These are phyloP conservation scores for Epichloe gansuensis DNA, from an alignment of 2,329 filamentous ascomycete genomes.

Conservation along the genomic window DNA sequence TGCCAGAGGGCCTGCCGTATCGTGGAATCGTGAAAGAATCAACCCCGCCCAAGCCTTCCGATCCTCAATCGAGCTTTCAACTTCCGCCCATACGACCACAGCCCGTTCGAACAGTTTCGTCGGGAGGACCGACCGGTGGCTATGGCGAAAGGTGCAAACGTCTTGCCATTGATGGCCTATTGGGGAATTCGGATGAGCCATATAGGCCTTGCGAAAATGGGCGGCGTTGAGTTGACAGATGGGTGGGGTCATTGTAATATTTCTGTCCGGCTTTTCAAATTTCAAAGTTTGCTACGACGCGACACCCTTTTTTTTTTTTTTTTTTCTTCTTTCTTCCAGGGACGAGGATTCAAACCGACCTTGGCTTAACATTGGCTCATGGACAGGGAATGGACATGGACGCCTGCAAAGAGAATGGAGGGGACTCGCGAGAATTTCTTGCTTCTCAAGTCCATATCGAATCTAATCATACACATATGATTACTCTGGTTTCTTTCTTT, in stretches of 20 bases:
- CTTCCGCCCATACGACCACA: slow-evolving; percentile 36
- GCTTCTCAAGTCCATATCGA: too few species aligned
- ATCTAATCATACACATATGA: too few species aligned
- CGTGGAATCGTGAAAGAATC: neutral
- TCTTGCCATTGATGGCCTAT: slow-evolving; percentile 49
- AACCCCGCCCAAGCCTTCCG: neutral
- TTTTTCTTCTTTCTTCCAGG: too few species aligned
- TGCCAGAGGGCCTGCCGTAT: neutral
- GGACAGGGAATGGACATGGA: too few species aligned
- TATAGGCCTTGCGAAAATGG: slow-evolving; percentile 11
- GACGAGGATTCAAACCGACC: too few species aligned
- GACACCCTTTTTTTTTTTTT: too few species aligned
- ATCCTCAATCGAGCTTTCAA: slow-evolving; percentile 24
- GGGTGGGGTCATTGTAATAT: neutral
- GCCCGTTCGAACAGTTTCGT: slow-evolving; percentile 15
- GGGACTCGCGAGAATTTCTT: too few species aligned
- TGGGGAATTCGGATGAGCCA: slow-evolving; percentile 41
- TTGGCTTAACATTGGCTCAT: too few species aligned
- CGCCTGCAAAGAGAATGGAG: too few species aligned
- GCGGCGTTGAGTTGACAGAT: neutral
- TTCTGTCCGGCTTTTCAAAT: too few species aligned
- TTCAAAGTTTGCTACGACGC: too few species aligned
- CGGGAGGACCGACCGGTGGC: slow-evolving; percentile 19
- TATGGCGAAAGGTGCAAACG: slow-evolving; percentile 40
- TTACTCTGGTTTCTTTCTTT: too few species aligned